Conservation (phyloP, 352 stramenopile species). For the Globisporangium cederbergense region DNA sequence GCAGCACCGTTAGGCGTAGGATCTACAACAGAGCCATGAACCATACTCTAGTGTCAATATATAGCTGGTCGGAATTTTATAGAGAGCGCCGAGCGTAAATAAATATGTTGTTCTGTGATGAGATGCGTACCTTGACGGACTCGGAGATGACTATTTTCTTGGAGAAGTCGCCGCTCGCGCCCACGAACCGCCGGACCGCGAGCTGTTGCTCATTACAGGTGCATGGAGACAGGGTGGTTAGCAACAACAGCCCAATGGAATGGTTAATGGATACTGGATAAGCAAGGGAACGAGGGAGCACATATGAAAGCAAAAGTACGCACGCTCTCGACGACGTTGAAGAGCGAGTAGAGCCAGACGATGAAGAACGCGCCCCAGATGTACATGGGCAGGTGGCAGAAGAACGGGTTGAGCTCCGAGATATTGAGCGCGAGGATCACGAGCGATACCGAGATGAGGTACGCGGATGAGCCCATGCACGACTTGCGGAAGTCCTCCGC, state of each 20-base stretch:
- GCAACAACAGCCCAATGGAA: conserved; percentile 1
- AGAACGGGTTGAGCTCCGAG: conserved; percentile 54
- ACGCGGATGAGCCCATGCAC: conserved; percentile 75
- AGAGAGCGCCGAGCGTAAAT: not conserved
- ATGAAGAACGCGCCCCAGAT: conserved; percentile 89
- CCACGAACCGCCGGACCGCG: conserved; percentile 73
- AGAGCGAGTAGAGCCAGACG: conserved; percentile 87
- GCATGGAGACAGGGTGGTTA: conserved; percentile 10
- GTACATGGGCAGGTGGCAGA: conserved; percentile 77
- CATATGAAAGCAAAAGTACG: not conserved
- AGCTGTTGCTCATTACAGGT: conserved; percentile 29
- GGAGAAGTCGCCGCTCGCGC: conserved; percentile 74
- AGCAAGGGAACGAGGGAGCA: not conserved
- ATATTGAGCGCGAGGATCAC: conserved; percentile 59
- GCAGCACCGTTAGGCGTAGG: conserved; percentile 63
- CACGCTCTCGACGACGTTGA: conserved; percentile 78
- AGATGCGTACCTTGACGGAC: conserved; percentile 66
- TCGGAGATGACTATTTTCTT: conserved; percentile 89
- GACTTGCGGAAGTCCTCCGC: conserved; percentile 79
- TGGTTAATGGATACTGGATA: not conserved
- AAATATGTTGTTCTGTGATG: not conserved
- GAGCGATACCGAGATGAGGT: conserved; percentile 80
- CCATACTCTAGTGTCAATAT: not conserved
- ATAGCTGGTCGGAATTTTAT: not conserved
- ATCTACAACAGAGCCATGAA: conserved; percentile 32